Evolutionary conservation across 441 rosid genomes (phyloP), one percentile per base, ranked within the genome.

Genomic region (Melastoma candidum): DNA sequence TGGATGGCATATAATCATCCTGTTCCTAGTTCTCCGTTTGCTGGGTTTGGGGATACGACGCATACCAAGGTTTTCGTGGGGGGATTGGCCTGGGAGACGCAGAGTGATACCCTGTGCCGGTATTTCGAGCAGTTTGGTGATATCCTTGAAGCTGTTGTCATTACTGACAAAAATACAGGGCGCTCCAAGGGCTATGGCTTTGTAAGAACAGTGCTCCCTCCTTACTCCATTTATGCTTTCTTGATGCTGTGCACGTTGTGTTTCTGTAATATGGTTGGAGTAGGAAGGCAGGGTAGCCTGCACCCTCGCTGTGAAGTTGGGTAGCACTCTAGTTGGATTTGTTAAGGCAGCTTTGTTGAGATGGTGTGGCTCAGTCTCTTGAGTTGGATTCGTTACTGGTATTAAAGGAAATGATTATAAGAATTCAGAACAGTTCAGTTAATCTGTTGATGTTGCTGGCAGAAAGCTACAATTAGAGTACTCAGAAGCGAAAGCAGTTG

Each of bases 121-220:
- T 77, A 81, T 49, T 84, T 84, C 53, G 76, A 75, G 56, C 80
- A 81, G 65, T 84, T 79, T 61, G 87, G 92, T 1, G 92, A 81
- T 51, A 84, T 79, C 47, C 54, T 74, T 4, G 87, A 84, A 59
- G 92, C 92, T 12, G 92, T 79, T 3, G 87, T 84, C 53, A 84
- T 84, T 68, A 58, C 71, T 57, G 87, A 84, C 61, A 81, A 74
- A 63, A 70, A 54, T 48, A 73, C 85, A 0, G 83, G 82, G 26
- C 74, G 81, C 70, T 84, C 92, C 51, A 84, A 81, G 66, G 92
- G 92, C 46, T 84, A 84, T 14, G 92, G 92, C 46, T 84, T 84
- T 63, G 92, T 84, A 63, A 60, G 64, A 39, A 26, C 58, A 46
- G 9, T 32, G 41, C 8, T 32, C 8, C 41, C 8, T 32, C 41